These are phyloP conservation scores for Vinca minor DNA, from an alignment of 257 asterid genomes.

Conservation along the genomic window DNA sequence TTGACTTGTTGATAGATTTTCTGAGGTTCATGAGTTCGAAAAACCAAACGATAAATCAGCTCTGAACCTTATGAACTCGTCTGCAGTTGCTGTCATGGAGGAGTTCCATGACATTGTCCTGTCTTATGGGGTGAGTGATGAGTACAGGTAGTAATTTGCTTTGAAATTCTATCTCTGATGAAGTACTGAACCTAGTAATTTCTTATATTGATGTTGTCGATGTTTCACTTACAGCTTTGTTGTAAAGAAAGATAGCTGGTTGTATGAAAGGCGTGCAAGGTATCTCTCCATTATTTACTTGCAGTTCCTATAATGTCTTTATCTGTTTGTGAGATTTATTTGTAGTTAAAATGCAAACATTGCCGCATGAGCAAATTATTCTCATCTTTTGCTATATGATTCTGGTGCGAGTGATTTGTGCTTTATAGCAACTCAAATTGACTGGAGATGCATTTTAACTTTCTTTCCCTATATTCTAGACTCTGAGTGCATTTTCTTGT, in stretches of 20 bases:
- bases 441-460: not conserved
- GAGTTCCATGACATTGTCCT: constrained; percentile 69
- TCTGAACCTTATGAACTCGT: constrained; percentile 75
- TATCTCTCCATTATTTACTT: constrained; percentile 18
- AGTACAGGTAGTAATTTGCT: constrained; percentile 51
- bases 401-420: too few relatives aligned
- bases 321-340: not conserved
- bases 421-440: not conserved
- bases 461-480: not conserved
- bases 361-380: not conserved
- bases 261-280: constrained; percentile 66
- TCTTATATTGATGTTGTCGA: constrained; percentile 13
- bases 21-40: constrained; percentile 68
- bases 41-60: constrained; percentile 86
- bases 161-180: not conserved
- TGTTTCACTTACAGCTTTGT: constrained; percentile 56
- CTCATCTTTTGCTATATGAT: not conserved
- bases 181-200: not conserved
- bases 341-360: not conserved
- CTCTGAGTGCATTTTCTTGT: not conserved
- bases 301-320: not conserved
- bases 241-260: constrained; percentile 61
- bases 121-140: constrained; percentile 89
- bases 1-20: constrained; percentile 38
- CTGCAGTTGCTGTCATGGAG: constrained; percentile 61